Evolutionary conservation across 495 filamentous ascomycete species (phyloP).

Genomic region (Daldinia childiae): DNA sequence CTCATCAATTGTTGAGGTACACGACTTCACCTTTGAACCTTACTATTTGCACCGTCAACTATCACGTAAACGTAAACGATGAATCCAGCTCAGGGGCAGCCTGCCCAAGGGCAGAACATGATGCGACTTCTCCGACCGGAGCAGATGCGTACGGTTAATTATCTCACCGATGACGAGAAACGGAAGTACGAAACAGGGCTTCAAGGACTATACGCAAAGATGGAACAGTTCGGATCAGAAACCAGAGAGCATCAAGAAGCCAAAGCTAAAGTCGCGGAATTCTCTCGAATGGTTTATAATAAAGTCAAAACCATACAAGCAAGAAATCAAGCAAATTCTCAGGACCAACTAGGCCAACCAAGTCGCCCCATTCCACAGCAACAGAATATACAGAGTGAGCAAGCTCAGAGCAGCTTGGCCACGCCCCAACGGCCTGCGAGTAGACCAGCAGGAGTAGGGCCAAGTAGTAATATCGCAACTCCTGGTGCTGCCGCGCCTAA

Average conservation of each 20-base stretch:
- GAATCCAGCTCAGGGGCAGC: slow-evolving; percentile 50
- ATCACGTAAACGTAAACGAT: slow-evolving; percentile 29
- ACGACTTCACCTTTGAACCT: neutral
- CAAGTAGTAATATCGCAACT: slow-evolving; percentile 28
- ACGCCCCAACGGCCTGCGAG: slow-evolving; percentile 34
- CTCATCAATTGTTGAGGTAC: neutral
- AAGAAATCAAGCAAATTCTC: slow-evolving; percentile 24
- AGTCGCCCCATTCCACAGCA: slow-evolving; percentile 19
- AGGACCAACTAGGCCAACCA: slow-evolving; percentile 24
- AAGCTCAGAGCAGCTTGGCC: slow-evolving; percentile 23
- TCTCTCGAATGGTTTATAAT: slow-evolving; percentile 69
- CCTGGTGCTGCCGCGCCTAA: slow-evolving; percentile 16
- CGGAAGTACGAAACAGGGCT: slow-evolving; percentile 72
- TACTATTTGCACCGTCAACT: neutral
- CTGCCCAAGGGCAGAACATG: slow-evolving; percentile 42
- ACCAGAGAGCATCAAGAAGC: slow-evolving; percentile 68
- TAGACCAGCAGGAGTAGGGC: slow-evolving; percentile 31
- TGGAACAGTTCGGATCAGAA: slow-evolving; percentile 66
- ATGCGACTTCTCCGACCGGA: slow-evolving; percentile 51
- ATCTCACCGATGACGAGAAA: slow-evolving; percentile 67
- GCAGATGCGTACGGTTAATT: slow-evolving; percentile 55
- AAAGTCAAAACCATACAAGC: slow-evolving; percentile 59
- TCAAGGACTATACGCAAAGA: slow-evolving; percentile 65
- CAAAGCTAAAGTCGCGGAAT: slow-evolving; percentile 69
- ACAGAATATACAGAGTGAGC: slow-evolving; percentile 34